phyloP scores from a whole-genome alignment of 2,329 filamentous ascomycete species.

The Thelonectria discophora region DNA sequence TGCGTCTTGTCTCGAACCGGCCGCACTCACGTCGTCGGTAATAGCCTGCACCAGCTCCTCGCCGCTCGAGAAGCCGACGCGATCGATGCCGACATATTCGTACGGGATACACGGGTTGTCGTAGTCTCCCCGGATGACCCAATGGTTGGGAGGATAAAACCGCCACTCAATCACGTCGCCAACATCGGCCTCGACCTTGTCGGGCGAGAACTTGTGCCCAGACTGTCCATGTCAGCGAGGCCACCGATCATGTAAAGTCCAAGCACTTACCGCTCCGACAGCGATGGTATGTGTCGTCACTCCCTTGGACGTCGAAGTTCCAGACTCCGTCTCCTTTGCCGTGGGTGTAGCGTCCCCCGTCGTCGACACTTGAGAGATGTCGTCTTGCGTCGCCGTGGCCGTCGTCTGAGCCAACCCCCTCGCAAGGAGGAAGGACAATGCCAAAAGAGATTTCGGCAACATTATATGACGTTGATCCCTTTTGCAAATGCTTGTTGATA shows the following conservation, averaged over 20 bases:
- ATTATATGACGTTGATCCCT: slow-evolving; percentile 27
- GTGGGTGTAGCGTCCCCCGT: slow-evolving; percentile 31
- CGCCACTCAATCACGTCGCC: slow-evolving; percentile 65
- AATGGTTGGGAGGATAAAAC: slow-evolving; percentile 71
- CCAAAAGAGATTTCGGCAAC: slow-evolving; percentile 33
- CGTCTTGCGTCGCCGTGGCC: background rate
- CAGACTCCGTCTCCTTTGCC: slow-evolving; percentile 23
- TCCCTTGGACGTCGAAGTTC: slow-evolving; percentile 30
- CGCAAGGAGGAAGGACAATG: slow-evolving; percentile 25
- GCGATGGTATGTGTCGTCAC: slow-evolving; percentile 38
- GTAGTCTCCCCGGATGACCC: slow-evolving; percentile 69
- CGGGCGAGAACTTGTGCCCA: slow-evolving; percentile 46
- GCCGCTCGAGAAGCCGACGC: slow-evolving; percentile 64
- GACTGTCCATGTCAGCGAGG: slow-evolving; percentile 26
- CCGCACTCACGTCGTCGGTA: slow-evolving; percentile 52
- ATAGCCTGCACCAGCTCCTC: slow-evolving; percentile 56
- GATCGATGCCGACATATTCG: slow-evolving; percentile 58
- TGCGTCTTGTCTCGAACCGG: background rate
- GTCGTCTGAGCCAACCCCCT: slow-evolving; percentile 33
- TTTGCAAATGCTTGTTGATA: slow-evolving; percentile 20
- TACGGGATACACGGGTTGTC: slow-evolving; percentile 71
- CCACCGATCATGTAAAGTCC: background rate
- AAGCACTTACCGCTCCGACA: slow-evolving; percentile 39
- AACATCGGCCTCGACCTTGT: slow-evolving; percentile 46
- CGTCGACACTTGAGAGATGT: background rate